Base-by-base conservation (phyloP, 2,329 filamentous ascomycete species). In the Nemania diffusa region DNA sequence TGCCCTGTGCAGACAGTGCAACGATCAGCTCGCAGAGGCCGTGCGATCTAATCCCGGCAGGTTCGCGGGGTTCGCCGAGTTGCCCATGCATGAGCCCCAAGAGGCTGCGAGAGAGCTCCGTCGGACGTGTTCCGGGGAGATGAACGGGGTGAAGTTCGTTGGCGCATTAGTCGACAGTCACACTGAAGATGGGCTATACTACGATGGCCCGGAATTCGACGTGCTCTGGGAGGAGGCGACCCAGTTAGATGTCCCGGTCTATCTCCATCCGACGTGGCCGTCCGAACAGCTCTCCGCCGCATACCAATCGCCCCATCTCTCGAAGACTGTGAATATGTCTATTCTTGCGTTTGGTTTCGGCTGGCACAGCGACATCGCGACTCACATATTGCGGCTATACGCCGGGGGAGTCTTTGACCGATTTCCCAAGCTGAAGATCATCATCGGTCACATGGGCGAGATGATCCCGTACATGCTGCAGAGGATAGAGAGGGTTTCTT, bases 381-480 rank as follows among this genome's bases (percentile, higher is more conserved):
- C 77, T 13, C 79, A 80, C 62, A 67, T 81, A 2, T 68, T 82
- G 22, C 69, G 72, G 27, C 70, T 74, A 8, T 75, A 69, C 60
- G 68, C 63, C 0, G 70, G 70, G 1, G 73, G 74, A 8, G 60
- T 78, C 3, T 80, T 82, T 60, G 77, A 80, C 62, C 72, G 73
- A 15, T 78, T 78, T 29, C 80, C 79, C 0, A 74, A 66, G 9
- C 71, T 82, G 29, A 81, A 81, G 69, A 73, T 82, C 44, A 72
- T 82, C 44, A 71, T 81, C 17, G 81, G 81, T 0, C 80, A 82
- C 69, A 77, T 81, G 74, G 80, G 80, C 22, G 80, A 82, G 74
- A 79, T 84, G 80, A 69, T 89, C 0, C 87, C 87, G 75, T 89
- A 15, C 82, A 86, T 85, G 76, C 76, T 89, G 7, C 83, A 86